phyloP scores from a whole-genome alignment of 805 yeast species.

The Torulaspora franciscae region DNA sequence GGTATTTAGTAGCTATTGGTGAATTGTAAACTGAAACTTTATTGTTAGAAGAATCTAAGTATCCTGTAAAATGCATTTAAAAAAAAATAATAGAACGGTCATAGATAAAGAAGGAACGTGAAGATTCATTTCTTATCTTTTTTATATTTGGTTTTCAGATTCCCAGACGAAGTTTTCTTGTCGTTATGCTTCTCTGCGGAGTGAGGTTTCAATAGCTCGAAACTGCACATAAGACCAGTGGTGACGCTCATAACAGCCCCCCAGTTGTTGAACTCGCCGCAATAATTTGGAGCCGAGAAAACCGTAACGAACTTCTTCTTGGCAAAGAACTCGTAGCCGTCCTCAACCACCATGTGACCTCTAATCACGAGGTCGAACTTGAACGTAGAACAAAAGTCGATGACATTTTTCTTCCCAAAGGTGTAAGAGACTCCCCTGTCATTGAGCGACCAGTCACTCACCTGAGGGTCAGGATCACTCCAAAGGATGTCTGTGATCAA shows the following conservation, averaged over 20 bases:
- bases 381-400: constrained; percentile 57
- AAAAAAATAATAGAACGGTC: background rate
- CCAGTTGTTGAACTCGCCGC: constrained; percentile 76
- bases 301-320: constrained; percentile 70
- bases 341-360: constrained; percentile 89
- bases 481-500: constrained; percentile 71
- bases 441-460: constrained; percentile 63
- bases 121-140: constrained; percentile 2
- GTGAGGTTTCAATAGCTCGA: constrained; percentile 62
- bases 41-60: background rate
- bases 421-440: constrained; percentile 81
- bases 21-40: too few species aligned
- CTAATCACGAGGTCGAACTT: constrained; percentile 71
- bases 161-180: background rate
- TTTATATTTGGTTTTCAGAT: constrained; percentile 1
- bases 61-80: constrained; percentile 1
- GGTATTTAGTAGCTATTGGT: too few species aligned
- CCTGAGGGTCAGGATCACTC: constrained; percentile 69
- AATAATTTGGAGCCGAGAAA: constrained; percentile 78
- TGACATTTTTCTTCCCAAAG: constrained; percentile 65
- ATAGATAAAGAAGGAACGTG: background rate
- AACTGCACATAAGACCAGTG: constrained; percentile 61
- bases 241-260: constrained; percentile 77
- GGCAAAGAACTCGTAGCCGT: constrained; percentile 79
- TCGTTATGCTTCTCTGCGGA: constrained; percentile 12